Conservation (phyloP, 345 rosid genomes). For the Bretschneidera sinensis region DNA sequence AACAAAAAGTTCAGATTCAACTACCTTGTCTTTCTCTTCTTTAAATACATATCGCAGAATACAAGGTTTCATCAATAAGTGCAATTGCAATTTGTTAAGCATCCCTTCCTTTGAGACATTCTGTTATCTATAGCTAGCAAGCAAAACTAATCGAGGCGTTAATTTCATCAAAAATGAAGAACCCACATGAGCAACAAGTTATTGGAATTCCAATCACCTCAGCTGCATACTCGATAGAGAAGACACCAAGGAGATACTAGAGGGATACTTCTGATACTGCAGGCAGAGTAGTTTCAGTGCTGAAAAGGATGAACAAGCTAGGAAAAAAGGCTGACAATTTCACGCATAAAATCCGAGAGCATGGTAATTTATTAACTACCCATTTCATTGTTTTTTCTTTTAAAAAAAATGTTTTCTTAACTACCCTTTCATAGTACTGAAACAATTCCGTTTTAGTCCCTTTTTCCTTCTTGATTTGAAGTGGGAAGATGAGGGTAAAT, state of each 20-base stretch:
- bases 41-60: constrained; percentile 15
- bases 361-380: constrained; percentile 28
- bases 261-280: constrained; percentile 26
- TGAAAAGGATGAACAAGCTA: constrained; percentile 37
- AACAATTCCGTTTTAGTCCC: too few relatives aligned
- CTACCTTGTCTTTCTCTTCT: background rate
- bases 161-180: constrained; percentile 27
- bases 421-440: too few relatives aligned
- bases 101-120: background rate
- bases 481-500: too few relatives aligned
- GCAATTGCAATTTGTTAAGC: too few relatives aligned
- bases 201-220: constrained; percentile 21
- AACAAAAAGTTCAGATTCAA: constrained; percentile 21
- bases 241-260: constrained; percentile 22
- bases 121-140: background rate
- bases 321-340: constrained; percentile 47
- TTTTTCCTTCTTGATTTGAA: too few relatives aligned
- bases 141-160: background rate
- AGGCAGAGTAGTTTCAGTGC: constrained; percentile 32
- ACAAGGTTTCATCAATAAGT: too few relatives aligned
- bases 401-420: too few relatives aligned
- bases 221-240: constrained; percentile 22
- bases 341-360: constrained; percentile 48
- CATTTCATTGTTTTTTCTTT: too few relatives aligned
- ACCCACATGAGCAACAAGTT: constrained; percentile 20